These are phyloP conservation scores for Populus simonii DNA, from an alignment of 345 rosid genomes.

Conservation along the genomic window DNA sequence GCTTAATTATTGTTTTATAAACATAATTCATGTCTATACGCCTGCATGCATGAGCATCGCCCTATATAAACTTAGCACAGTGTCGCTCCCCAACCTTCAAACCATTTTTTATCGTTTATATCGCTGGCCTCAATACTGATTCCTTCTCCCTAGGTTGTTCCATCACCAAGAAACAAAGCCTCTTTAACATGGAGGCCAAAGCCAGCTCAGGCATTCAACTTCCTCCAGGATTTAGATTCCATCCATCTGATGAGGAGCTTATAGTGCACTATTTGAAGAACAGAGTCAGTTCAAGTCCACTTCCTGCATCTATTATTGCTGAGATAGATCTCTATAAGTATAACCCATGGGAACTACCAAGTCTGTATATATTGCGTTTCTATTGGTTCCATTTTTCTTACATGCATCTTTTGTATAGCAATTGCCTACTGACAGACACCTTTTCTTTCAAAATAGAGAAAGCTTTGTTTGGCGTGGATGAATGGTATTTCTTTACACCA, in stretches of 20 bases:
- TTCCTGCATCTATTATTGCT: conserved; percentile 48
- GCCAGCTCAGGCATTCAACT: conserved; percentile 27
- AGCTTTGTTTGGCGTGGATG: conserved; percentile 32
- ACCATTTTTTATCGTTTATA: conserved; percentile 12
- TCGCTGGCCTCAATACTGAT: conserved; percentile 6
- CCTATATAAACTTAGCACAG: conserved; percentile 26
- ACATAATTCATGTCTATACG: not conserved
- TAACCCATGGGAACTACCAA: conserved; percentile 55
- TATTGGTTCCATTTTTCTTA: not conserved
- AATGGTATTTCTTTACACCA: conserved; percentile 40
- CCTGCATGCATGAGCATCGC: not conserved
- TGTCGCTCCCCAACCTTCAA: not conserved
- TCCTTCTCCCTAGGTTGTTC: conserved; percentile 11
- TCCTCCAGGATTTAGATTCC: conserved; percentile 52
- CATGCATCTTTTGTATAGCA: not conserved
- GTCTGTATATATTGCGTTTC: conserved; percentile 17
- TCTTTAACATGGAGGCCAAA: conserved; percentile 26
- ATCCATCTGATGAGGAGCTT: conserved; percentile 52
- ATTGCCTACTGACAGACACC: not conserved
- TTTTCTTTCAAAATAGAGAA: not conserved
- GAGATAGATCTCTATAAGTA: conserved; percentile 47
- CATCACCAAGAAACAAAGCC: conserved; percentile 14
- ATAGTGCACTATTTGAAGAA: conserved; percentile 42
- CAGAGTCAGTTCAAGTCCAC: conserved; percentile 36
- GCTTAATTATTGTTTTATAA: not conserved